These are phyloP conservation scores for Leccinum longicurvipes DNA, from an alignment of 768 basidiomycete genomes.

Conservation along the genomic window DNA sequence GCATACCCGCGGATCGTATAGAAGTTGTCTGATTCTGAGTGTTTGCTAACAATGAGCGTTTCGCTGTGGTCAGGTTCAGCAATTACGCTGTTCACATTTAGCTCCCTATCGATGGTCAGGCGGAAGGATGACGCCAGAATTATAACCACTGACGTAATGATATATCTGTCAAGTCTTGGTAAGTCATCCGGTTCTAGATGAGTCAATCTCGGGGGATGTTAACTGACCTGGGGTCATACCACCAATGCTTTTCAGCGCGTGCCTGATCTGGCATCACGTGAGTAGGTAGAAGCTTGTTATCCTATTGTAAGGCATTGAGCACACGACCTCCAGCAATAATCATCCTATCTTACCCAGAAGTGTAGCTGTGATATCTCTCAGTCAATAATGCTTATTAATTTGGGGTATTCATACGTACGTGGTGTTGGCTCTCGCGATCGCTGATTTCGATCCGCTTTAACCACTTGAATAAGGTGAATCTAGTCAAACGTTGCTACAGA, in stretches of 20 bases:
- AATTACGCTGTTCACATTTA: constrained; percentile 59
- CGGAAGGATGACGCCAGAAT: not conserved
- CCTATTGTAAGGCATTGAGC: constrained; percentile 21
- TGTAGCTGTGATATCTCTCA: constrained; percentile 27
- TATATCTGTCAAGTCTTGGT: constrained; percentile 22
- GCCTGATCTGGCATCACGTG: constrained; percentile 50
- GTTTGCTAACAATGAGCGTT: constrained; percentile 22
- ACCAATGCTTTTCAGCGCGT: constrained; percentile 49
- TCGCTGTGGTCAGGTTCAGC: constrained; percentile 57
- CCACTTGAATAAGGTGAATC: constrained; percentile 39
- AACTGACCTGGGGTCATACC: constrained; percentile 46
- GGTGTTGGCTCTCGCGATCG: constrained; percentile 49
- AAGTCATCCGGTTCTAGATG: not conserved
- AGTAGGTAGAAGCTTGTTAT: constrained; percentile 63
- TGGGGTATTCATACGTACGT: constrained; percentile 27
- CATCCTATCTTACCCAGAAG: constrained; percentile 28
- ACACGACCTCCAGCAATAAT: not conserved
- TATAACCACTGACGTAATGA: constrained; percentile 30
- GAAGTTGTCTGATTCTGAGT: not conserved
- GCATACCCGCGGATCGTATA: constrained; percentile 56
- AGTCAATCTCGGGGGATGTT: not conserved
- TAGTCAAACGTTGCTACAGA: not conserved
- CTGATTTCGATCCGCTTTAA: constrained; percentile 52
- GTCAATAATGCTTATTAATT: not conserved
- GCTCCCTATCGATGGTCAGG: constrained; percentile 42